A percentile compares a stretch with the other conserved stretches of the same genome.
Evolutionary conservation across 192 early-diverging fungal genomes (phyloP).

Genomic region (Spizellomyces sp.): DNA sequence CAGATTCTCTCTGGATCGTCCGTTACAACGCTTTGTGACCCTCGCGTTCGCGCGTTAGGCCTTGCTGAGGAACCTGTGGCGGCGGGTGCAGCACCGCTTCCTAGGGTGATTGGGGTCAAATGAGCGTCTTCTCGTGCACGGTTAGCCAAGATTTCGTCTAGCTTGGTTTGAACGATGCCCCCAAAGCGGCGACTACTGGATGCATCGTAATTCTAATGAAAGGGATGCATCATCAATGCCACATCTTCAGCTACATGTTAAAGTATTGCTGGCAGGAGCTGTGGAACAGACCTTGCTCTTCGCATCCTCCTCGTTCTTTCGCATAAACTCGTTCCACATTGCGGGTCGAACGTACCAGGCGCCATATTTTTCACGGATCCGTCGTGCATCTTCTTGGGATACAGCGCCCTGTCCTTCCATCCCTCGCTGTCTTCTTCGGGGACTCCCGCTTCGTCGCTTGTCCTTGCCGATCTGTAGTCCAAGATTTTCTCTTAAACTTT

Average conservation of each 20-base stretch:
- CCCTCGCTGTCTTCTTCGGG: neutral
- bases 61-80: too few species aligned
- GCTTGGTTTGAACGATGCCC: constrained; percentile 46
- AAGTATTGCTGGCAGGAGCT: neutral
- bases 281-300: constrained; percentile 5
- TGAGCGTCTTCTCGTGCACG: constrained; percentile 35
- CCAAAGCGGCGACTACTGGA: constrained; percentile 22
- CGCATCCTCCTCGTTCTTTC: constrained; percentile 25
- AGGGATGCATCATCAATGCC: neutral
- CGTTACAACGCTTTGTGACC: too few species aligned
- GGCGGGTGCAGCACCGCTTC: neutral
- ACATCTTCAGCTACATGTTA: neutral
- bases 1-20: too few species aligned
- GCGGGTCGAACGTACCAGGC: constrained; percentile 41
- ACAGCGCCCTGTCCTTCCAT: neutral
- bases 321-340: constrained; percentile 42
- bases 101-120: neutral
- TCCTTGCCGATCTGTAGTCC: constrained; percentile 10
- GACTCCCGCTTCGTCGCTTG: neutral
- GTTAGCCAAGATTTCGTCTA: constrained; percentile 38
- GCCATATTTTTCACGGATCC: constrained; percentile 29
- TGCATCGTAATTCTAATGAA: neutral
- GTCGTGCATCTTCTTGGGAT: neutral
- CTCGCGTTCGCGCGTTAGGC: too few species aligned
- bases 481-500: constrained; percentile 25